Conservation (phyloP, 768 basidiomycete species). For the Suillus spraguei region DNA sequence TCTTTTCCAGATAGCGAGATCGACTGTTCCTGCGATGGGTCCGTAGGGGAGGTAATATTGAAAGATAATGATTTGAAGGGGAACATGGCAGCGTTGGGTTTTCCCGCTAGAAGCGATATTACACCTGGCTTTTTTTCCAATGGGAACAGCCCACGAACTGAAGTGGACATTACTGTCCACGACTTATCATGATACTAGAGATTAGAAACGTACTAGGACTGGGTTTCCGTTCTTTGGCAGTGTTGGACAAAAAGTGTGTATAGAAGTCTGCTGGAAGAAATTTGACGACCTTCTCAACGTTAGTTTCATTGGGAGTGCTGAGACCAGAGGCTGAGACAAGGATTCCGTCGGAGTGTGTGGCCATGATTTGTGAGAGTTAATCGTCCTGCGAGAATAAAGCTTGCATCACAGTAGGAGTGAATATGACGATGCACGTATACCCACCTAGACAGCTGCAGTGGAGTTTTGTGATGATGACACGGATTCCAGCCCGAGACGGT, state of each 20-base stretch:
- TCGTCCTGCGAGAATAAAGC: not conserved
- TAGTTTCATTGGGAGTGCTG: slow-evolving; percentile 1
- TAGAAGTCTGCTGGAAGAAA: slow-evolving; percentile 59
- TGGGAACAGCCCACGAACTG: slow-evolving; percentile 73
- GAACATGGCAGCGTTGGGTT: slow-evolving; percentile 90
- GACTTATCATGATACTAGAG: not conserved
- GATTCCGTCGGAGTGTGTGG: slow-evolving; percentile 13
- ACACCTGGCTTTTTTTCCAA: slow-evolving; percentile 79
- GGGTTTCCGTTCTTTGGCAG: slow-evolving; percentile 62
- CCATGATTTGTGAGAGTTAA: not conserved
- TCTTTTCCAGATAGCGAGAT: slow-evolving; percentile 60
- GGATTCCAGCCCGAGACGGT: too few species aligned
- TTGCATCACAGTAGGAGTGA: not conserved
- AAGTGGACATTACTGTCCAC: slow-evolving; percentile 10
- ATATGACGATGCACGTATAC: not conserved
- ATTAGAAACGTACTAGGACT: slow-evolving; percentile 54
- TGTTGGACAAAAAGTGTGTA: slow-evolving; percentile 57
- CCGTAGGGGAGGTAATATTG: slow-evolving; percentile 52
- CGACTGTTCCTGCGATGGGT: slow-evolving; percentile 45
- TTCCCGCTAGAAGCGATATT: slow-evolving; percentile 85
- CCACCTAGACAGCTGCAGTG: not conserved
- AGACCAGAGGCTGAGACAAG: not conserved
- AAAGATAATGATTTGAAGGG: slow-evolving; percentile 84
- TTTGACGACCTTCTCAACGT: slow-evolving; percentile 4
- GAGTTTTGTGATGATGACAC: too few species aligned